These are phyloP conservation scores for Nemania sp. DNA, from an alignment of 2,329 filamentous ascomycete genomes.

Conservation along the genomic window DNA sequence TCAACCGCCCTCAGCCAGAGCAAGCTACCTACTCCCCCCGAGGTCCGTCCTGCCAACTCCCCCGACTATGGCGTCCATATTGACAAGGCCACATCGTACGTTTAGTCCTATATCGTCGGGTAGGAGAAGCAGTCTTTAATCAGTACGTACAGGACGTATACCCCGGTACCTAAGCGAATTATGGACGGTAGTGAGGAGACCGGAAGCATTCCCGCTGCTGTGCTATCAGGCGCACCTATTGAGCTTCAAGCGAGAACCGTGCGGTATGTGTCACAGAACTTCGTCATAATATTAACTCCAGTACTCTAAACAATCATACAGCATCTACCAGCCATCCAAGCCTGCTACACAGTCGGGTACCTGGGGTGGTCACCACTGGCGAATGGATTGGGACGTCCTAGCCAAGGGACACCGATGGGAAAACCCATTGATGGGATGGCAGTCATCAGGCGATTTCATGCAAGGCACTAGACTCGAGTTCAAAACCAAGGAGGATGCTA, in stretches of 20 bases:
- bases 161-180: slow-evolving; percentile 87
- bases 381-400: slow-evolving; percentile 98
- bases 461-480: slow-evolving; percentile 93
- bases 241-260: slow-evolving; percentile 95
- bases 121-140: slow-evolving; percentile 16
- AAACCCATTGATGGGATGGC: slow-evolving; percentile 98
- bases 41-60: slow-evolving; percentile 67
- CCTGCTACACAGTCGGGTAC: slow-evolving; percentile 95
- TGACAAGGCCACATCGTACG: slow-evolving; percentile 93
- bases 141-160: slow-evolving; percentile 75
- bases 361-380: slow-evolving; percentile 88
- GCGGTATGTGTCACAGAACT: slow-evolving; percentile 69
- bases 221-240: slow-evolving; percentile 90
- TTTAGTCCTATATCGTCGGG: slow-evolving; percentile 13
- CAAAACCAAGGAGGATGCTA: slow-evolving; percentile 92
- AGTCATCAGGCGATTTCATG: slow-evolving; percentile 94
- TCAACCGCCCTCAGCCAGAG: slow-evolving; percentile 57
- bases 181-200: slow-evolving; percentile 91
- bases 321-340: slow-evolving; percentile 92
- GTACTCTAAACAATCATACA: slow-evolving; percentile 54
- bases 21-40: slow-evolving; percentile 49
- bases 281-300: not conserved
- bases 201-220: slow-evolving; percentile 80
- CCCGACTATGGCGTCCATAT: slow-evolving; percentile 84
- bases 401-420: slow-evolving; percentile 96